Percentiles rank a stretch among this genome's conserved stretches.
phyloP scores from a whole-genome alignment of 371 early-diverging fungal genomes.

The Batkoa obscura region DNA sequence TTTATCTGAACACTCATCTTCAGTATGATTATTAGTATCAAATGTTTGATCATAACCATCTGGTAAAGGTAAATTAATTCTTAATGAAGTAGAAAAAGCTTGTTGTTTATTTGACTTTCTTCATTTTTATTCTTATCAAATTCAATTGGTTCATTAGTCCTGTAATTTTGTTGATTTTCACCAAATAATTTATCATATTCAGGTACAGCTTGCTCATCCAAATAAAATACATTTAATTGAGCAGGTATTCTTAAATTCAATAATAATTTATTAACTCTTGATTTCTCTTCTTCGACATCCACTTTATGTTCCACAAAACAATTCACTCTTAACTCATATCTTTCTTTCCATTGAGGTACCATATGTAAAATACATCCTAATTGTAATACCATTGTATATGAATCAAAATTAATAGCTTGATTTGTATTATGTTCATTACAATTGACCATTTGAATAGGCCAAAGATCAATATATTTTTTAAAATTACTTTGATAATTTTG shows the following conservation, averaged over 20 bases:
- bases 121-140: neutral
- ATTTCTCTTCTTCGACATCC: constrained; percentile 26
- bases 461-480: constrained; percentile 29
- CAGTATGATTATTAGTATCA: too few relatives aligned
- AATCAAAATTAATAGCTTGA: constrained; percentile 33
- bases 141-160: neutral
- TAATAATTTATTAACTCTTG: constrained; percentile 21
- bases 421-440: constrained; percentile 4
- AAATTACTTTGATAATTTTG: constrained; percentile 6
- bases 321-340: constrained; percentile 27
- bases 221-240: constrained; percentile 24
- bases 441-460: constrained; percentile 29
- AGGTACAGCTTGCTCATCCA: constrained; percentile 11
- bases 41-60: neutral
- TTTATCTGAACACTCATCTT: neutral
- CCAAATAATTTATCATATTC: neutral
- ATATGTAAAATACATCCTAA: constrained; percentile 42
- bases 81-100: neutral
- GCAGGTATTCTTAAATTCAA: constrained; percentile 30
- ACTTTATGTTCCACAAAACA: constrained; percentile 30
- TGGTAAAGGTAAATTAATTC: constrained; percentile 1
- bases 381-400: constrained; percentile 48
- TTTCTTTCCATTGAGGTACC: constrained; percentile 30
- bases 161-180: neutral
- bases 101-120: neutral